These are phyloP conservation scores for Salix dunnii DNA, from an alignment of 345 rosid genomes.

Conservation along the genomic window DNA sequence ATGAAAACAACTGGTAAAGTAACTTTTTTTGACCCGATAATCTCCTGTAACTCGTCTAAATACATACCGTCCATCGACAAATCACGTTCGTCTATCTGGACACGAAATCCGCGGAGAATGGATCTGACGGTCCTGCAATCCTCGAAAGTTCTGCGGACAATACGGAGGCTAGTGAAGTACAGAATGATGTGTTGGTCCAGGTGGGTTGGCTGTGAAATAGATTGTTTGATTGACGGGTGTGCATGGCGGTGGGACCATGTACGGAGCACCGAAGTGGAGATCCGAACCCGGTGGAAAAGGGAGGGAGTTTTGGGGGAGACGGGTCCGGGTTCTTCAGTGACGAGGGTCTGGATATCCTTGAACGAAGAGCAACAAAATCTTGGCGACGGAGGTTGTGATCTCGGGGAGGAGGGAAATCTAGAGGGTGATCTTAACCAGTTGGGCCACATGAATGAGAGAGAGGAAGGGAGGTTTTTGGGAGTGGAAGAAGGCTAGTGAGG, in stretches of 20 bases:
- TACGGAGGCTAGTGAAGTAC: slow-evolving; percentile 28
- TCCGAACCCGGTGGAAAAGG: slow-evolving; percentile 57
- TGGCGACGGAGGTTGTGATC: not conserved
- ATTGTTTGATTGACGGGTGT: slow-evolving; percentile 11
- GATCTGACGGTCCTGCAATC: slow-evolving; percentile 29
- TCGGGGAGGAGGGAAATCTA: not conserved
- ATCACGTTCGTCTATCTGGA: slow-evolving; percentile 28
- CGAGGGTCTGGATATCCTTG: slow-evolving; percentile 64
- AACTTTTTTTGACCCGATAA: slow-evolving; percentile 18
- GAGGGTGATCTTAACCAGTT: slow-evolving; percentile 47
- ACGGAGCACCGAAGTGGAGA: slow-evolving; percentile 48
- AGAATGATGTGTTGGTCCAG: slow-evolving; percentile 7
- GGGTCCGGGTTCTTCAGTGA: slow-evolving; percentile 33
- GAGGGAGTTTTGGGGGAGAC: slow-evolving; percentile 28
- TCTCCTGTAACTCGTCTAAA: slow-evolving; percentile 17
- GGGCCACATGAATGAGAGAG: slow-evolving; percentile 36
- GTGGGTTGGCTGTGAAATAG: not conserved
- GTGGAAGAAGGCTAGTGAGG: not conserved
- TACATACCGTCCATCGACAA: slow-evolving; percentile 20
- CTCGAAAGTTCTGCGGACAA: slow-evolving; percentile 26
- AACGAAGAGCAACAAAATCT: slow-evolving; percentile 50
- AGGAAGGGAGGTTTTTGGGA: not conserved
- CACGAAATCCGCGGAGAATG: slow-evolving; percentile 18
- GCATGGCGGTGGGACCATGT: slow-evolving; percentile 29
- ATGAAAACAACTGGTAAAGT: slow-evolving; percentile 48